Conservation (phyloP, 108 stramenopile species). For the Aurantiochytrium sp. region DNA sequence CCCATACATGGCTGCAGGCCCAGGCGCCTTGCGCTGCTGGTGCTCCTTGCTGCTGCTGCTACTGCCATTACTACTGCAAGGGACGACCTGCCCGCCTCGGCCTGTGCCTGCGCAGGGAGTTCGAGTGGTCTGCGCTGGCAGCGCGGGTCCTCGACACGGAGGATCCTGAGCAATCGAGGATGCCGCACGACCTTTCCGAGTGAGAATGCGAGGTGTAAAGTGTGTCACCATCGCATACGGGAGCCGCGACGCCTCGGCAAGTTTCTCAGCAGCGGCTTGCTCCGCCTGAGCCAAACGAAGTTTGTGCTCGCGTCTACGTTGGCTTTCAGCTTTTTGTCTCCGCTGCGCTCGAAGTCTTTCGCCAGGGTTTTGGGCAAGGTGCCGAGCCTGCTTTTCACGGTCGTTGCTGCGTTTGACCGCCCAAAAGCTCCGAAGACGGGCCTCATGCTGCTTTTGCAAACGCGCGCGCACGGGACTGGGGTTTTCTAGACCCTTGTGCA, state of each 20-base stretch:
- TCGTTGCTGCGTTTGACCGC: neutral
- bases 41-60: too few relatives aligned
- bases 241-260: neutral
- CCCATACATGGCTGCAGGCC: too few relatives aligned
- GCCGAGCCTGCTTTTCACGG: neutral
- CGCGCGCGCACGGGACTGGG: neutral
- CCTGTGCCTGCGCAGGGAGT: too few relatives aligned
- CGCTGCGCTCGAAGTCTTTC: neutral
- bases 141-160: neutral
- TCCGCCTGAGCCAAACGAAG: too few relatives aligned
- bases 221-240: neutral
- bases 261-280: too few relatives aligned
- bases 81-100: too few relatives aligned
- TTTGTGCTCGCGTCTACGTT: too few relatives aligned
- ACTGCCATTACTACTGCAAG: too few relatives aligned
- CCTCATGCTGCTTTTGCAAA: neutral
- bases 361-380: neutral
- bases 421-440: neutral
- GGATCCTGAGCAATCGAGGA: neutral
- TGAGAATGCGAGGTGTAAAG: neutral
- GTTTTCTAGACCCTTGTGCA: neutral
- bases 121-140: too few relatives aligned
- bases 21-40: too few relatives aligned
- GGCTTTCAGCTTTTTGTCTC: neutral
- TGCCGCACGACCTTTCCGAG: neutral